Evolutionary conservation across 306 rosid genomes (phyloP).

Genomic region (Corylus avellana): DNA sequence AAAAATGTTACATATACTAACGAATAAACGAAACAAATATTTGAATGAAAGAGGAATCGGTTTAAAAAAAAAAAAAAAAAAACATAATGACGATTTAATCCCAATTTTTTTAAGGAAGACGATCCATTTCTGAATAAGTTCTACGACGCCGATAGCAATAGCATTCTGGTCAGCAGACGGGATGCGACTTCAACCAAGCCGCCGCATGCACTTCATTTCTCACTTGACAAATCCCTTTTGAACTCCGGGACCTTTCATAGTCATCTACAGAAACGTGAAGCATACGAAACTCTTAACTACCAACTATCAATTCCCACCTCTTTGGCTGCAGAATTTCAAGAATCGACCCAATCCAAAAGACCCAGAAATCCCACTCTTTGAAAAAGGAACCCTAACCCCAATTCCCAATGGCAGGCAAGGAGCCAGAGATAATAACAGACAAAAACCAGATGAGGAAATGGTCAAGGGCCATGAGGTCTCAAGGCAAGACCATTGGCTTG

Average conservation of each 20-base stretch:
- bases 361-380: neutral
- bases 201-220: neutral
- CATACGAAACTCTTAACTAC: neutral
- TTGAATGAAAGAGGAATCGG: too few species aligned
- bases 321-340: neutral
- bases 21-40: too few species aligned
- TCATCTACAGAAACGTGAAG: neutral
- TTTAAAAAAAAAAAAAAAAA: too few species aligned
- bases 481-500: conserved; percentile 56
- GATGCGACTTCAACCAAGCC: neutral
- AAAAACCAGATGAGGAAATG: conserved; percentile 69
- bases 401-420: conserved; percentile 45
- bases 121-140: too few species aligned
- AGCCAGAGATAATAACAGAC: conserved; percentile 51
- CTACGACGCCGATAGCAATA: too few species aligned
- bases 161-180: neutral
- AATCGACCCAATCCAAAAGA: neutral
- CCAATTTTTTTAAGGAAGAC: too few species aligned
- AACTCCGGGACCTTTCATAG: neutral
- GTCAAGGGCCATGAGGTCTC: conserved; percentile 76
- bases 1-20: too few species aligned
- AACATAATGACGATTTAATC: too few species aligned
- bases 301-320: neutral
- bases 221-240: neutral
- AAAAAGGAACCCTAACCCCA: neutral